These are phyloP conservation scores for Cercophora sp. DNA, from an alignment of 495 filamentous ascomycete genomes.

Conservation along the genomic window DNA sequence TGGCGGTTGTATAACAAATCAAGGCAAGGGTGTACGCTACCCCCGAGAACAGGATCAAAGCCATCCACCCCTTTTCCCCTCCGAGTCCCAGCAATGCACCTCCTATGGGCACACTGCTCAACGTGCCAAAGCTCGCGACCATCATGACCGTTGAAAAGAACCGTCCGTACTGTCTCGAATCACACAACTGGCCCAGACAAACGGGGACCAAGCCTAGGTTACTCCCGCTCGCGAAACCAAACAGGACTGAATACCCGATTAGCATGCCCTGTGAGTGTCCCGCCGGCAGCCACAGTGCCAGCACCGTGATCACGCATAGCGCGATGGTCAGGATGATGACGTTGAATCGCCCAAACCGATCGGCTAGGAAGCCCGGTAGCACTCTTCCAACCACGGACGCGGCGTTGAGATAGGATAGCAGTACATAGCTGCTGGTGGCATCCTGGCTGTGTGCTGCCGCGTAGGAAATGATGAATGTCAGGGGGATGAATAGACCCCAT, in stretches of 20 bases:
- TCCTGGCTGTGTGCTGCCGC: conserved; percentile 43
- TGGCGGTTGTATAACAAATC: conserved; percentile 56
- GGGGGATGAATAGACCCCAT: conserved; percentile 44
- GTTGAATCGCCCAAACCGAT: conserved; percentile 54
- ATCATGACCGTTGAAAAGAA: conserved; percentile 87
- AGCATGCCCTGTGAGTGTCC: conserved; percentile 55
- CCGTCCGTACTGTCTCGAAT: conserved; percentile 77
- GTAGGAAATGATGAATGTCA: conserved; percentile 52
- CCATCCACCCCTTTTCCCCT: conserved; percentile 50
- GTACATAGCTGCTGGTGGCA: conserved; percentile 57
- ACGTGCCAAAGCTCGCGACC: conserved; percentile 79
- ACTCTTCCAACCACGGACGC: conserved; percentile 64
- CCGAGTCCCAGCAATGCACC: conserved; percentile 60
- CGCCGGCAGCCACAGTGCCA: conserved; percentile 80
- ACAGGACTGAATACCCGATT: conserved; percentile 69
- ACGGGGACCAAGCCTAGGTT: conserved; percentile 85
- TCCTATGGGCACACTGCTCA: conserved; percentile 86
- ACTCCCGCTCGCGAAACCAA: conserved; percentile 81
- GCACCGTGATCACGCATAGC: conserved; percentile 63
- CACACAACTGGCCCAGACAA: conserved; percentile 86
- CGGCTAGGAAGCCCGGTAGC: conserved; percentile 64
- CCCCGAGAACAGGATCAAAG: conserved; percentile 64
- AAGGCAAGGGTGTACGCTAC: conserved; percentile 58
- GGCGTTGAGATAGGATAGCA: conserved; percentile 56
- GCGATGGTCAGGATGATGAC: conserved; percentile 51